Evolutionary conservation across 495 filamentous ascomycete species (phyloP).

Genomic region (Neurospora discreta): DNA sequence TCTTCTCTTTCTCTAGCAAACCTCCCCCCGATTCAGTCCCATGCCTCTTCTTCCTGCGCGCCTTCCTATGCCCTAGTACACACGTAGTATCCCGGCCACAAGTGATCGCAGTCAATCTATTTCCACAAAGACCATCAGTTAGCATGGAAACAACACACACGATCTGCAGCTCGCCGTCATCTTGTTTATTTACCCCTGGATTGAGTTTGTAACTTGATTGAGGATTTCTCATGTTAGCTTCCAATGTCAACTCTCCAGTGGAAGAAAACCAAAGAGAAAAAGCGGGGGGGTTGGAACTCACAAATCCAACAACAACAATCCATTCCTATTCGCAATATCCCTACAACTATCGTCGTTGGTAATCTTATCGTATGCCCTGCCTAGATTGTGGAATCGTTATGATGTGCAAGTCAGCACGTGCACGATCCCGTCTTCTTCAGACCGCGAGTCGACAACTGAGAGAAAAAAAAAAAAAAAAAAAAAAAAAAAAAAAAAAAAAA

Average conservation of each 20-base stretch:
- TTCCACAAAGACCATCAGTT: neutral
- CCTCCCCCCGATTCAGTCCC: neutral
- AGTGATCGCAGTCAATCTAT: too few species aligned
- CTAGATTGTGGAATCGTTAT: too few species aligned
- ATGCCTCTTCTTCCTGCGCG: neutral
- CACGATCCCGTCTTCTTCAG: neutral
- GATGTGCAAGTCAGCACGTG: too few species aligned
- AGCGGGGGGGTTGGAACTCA: neutral
- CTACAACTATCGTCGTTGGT: slow-evolving; percentile 5
- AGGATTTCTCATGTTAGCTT: neutral
- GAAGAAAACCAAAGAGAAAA: neutral
- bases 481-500: neutral
- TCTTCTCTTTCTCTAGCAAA: neutral
- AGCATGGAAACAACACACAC: too few species aligned
- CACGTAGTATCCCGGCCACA: slow-evolving; percentile 16
- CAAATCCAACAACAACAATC: slow-evolving; percentile 11
- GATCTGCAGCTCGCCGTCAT: too few species aligned
- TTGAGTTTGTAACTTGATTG: slow-evolving; percentile 13
- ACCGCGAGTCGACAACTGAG: too few species aligned
- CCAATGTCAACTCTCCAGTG: neutral
- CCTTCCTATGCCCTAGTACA: slow-evolving; percentile 9
- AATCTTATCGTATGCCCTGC: slow-evolving; percentile 7
- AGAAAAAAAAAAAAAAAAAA: neutral
- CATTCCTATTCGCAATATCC: slow-evolving; percentile 3
- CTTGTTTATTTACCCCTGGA: slow-evolving; percentile 13